Evolutionary conservation across 140 eudicot genomes (phyloP).

Genomic region (Cichorium intybus): DNA sequence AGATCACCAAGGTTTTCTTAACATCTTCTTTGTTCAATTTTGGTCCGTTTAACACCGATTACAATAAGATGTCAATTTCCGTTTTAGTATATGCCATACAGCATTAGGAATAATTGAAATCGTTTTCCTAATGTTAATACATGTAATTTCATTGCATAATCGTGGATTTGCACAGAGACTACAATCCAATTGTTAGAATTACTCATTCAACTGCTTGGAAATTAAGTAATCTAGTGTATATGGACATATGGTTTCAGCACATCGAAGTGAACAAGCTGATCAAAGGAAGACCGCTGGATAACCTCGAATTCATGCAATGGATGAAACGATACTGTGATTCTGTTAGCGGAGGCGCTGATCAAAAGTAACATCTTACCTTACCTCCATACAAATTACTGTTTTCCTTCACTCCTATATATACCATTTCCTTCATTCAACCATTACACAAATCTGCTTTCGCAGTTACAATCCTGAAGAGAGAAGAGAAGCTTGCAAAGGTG

Average conservation of each 20-base stretch:
- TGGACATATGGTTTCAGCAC: slow-evolving; percentile 45
- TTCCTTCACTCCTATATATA: too few species aligned
- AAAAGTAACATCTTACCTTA: slow-evolving; percentile 42
- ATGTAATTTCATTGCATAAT: not conserved
- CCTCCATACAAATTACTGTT: not conserved
- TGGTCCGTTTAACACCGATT: not conserved
- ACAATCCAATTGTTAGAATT: not conserved
- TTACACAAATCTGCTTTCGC: not conserved
- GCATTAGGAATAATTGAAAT: not conserved
- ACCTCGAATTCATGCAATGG: slow-evolving; percentile 96
- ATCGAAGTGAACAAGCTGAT: slow-evolving; percentile 91
- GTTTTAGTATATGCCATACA: not conserved
- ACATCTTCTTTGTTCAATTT: not conserved
- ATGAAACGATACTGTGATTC: slow-evolving; percentile 93
- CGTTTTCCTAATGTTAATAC: not conserved
- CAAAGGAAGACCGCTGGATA: slow-evolving; percentile 92
- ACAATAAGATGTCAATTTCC: not conserved
- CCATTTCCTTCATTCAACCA: not conserved
- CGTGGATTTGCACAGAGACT: not conserved
- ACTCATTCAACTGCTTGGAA: not conserved
- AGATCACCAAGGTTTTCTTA: slow-evolving; percentile 64
- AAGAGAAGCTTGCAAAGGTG: slow-evolving; percentile 87
- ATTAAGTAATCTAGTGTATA: not conserved
- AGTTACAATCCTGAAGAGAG: slow-evolving; percentile 90
- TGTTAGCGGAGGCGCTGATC: slow-evolving; percentile 57